These are phyloP conservation scores for Usnea hakonensis DNA, from an alignment of 495 filamentous ascomycete species.

Conservation along the genomic window DNA sequence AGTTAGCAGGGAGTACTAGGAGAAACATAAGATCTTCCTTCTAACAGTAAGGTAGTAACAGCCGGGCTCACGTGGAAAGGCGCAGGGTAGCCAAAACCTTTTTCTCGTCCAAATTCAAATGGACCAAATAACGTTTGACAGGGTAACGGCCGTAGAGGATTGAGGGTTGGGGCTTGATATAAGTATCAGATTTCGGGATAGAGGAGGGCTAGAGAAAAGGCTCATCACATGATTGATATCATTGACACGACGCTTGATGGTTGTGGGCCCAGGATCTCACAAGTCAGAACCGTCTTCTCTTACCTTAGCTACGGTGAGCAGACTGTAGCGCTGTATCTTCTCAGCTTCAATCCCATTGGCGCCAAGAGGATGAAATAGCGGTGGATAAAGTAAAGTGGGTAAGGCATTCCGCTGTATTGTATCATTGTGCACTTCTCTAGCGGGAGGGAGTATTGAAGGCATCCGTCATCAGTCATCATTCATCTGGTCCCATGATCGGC, in stretches of 20 bases:
- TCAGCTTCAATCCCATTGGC: background rate
- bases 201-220: background rate
- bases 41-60: background rate
- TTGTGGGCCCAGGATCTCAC: background rate
- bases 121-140: background rate
- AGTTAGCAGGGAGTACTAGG: background rate
- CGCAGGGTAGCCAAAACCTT: background rate
- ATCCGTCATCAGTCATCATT: background rate
- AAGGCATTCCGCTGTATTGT: background rate
- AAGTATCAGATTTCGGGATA: constrained; percentile 6
- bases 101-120: too few relatives aligned
- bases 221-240: too few relatives aligned
- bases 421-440: background rate
- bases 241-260: too few relatives aligned
- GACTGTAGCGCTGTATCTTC: background rate
- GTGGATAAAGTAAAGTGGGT: too few relatives aligned
- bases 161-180: background rate
- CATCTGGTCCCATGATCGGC: constrained; percentile 8
- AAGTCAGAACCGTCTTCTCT: background rate
- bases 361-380: background rate
- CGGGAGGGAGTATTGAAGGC: background rate
- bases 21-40: constrained; percentile 7
- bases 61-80: constrained; percentile 10
- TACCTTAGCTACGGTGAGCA: background rate
- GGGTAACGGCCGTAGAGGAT: background rate